Evolutionary conservation across 2,329 filamentous ascomycete species (phyloP), one percentile per base, ranked within the genome.

Genomic region (Canariomyces notabilis): DNA sequence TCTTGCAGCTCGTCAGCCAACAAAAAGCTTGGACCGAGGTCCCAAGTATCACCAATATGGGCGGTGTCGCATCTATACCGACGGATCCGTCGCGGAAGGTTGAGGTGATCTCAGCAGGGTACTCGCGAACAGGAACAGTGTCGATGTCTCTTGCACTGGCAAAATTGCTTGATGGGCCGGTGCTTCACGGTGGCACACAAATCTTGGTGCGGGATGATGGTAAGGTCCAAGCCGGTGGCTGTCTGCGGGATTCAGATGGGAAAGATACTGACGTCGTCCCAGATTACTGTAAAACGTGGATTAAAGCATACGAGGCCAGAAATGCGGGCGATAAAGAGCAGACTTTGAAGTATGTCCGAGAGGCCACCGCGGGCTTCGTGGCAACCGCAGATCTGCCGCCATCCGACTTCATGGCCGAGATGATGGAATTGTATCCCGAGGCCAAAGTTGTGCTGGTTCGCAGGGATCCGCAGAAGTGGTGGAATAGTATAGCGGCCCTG

Each of bases 61-160:
- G 23, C 12, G 20, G n/a, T 7, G 20, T 43, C 21, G 20, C 37
- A 22, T 36, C 41, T 12, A 21, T 20, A 19, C 21, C 35, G n/a
- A 38, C 42, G 12, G 32, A 40, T 36, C 32, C 12, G n/a, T 36
- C 18, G 36, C 11, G 44, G n/a, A 11, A 26, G 20, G 16, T 26
- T 12, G 19, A 15, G 37, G 37, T 29, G 26, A 29, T 29, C 14
- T 8, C 9, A 9, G 26, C 26, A 8, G 26, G 26, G 26, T 29
- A 29, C 14, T 29, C 39, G 12, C 65, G 74, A 40, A 76, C 73
- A 1, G 74, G 73, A 12, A 76, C 73, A 1, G 63, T 73, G 8
- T 75, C 75, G 19, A 72, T 75, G 62, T 68, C 68, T 26, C 54
- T 67, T 32, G 74, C 74, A 1, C 59, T 77, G 7, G 65, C 64